Percentiles rank a stretch among this genome's conserved stretches.
Evolutionary conservation across 306 rosid species (phyloP).

Genomic region (Lagenaria siceraria): DNA sequence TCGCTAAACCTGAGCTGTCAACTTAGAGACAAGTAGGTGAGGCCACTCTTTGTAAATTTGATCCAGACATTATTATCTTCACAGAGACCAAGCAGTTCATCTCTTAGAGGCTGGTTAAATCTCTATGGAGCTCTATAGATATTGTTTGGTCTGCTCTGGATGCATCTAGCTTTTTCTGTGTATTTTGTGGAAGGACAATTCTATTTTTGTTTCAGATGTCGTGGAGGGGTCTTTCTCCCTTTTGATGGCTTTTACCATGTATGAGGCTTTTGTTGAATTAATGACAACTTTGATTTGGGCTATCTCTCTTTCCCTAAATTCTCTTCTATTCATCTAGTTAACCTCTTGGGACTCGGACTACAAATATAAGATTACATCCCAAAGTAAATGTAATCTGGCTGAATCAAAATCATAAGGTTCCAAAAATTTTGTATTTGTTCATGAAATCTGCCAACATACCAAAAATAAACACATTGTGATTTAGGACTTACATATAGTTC

Average conservation of each 20-base stretch:
- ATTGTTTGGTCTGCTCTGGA: not conserved
- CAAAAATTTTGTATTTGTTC: not conserved
- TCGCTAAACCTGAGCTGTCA: not conserved
- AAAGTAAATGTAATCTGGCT: not conserved
- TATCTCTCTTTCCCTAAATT: not conserved
- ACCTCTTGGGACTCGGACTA: not conserved
- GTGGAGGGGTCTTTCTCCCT: not conserved
- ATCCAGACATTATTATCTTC: not conserved
- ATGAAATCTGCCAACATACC: not conserved
- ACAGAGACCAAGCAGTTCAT: not conserved
- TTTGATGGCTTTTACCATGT: not conserved
- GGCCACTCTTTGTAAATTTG: not conserved
- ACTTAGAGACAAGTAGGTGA: not conserved
- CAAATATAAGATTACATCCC: not conserved
- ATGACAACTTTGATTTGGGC: not conserved
- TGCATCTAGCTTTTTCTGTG: not conserved
- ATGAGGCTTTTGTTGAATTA: not conserved
- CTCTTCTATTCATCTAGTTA: not conserved
- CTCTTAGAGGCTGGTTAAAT: not conserved
- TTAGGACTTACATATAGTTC: not conserved
- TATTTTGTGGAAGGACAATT: not conserved
- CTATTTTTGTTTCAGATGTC: not conserved
- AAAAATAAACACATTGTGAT: not conserved
- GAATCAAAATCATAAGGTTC: not conserved
- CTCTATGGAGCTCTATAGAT: not conserved